Base-by-base conservation (phyloP, 129 eudicot genomes). In the Sambucus nigra region DNA sequence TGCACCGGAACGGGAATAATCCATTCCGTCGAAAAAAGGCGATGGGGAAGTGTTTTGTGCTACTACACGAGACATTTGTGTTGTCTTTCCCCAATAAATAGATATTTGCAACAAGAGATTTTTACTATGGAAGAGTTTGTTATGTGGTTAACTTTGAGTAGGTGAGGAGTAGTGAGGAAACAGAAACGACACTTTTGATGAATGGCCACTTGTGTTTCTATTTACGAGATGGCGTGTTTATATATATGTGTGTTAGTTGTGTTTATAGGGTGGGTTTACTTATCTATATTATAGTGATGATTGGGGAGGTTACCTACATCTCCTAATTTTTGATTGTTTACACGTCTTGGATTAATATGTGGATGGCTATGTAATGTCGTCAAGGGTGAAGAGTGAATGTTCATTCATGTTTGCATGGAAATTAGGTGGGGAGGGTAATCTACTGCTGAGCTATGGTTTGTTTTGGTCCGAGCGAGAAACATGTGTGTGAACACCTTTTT, bases 381-480 rank as follows among this genome's bases (percentile, higher is more conserved):
- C 13, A 2, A 35, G 42, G 5, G 9, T 35, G 13, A 15, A 7
- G 42, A 35, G 42, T n/a, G n/a, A n/a, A n/a, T n/a, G n/a, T n/a
- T n/a, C n/a, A n/a, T n/a, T n/a, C n/a, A n/a, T n/a, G 42, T 35
- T 35, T 35, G 42, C 42, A 35, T 35, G 42, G 13, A 7, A 35
- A 38, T 39, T 71, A 71, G 77, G 71, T 71, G 58, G 29, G 77
- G 77, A 51, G 45, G 77, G 60, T 71, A 42, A 71, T 71, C 77
- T 64, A 25, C 55, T 50, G 55, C 24, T n/a, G 1, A 15, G 13
- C 12, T 45, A 15, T 7, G 17, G 31, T 23, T 50, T 17, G 8
- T 12, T 35, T 35, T 35, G 42, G 13, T 35, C 42, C 42, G 13
- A 35, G n/a, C n/a, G n/a, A n/a, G n/a, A n/a, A n/a, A n/a, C n/a